Evolutionary conservation across 805 yeast genomes (phyloP), one percentile per base, ranked within the genome.

Genomic region (Yarrowia deformans): DNA sequence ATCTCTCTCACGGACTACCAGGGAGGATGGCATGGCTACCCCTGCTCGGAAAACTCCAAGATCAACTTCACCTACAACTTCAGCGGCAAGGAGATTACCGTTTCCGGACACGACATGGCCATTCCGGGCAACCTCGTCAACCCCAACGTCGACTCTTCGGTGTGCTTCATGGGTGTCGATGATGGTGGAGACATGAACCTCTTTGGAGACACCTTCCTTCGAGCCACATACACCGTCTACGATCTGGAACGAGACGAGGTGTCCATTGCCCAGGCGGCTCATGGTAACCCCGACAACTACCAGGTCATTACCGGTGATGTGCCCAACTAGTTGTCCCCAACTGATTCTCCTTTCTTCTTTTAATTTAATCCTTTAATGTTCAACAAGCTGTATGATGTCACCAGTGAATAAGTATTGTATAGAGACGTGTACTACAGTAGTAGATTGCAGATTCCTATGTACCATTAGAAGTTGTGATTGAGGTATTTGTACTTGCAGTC

Each of bases 181-280:
- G 58, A 54, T 13, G 58, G 58, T 13, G 58, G 43, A 35, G 29
- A 55, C 46, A 23, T 23, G 46, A 39, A 60, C 66, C 49, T 60
- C 12, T 48, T 90, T 42, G 93, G 93, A 19, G 91, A 87, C 75
- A 82, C 83, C 66, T 84, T 89, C 75, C 79, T 90, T 70, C 81
- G 90, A 69, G 81, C 84, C 55, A 88, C 88, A 6, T 90, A 89
- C 75, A 82, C 85, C 32, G 90, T 88, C 16, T 87, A 84, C 76
- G 90, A 90, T 75, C 79, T 88, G 67, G 91, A 88, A 40, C 83
- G 82, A 72, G 77, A 77, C 55, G 80, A 83, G 72, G 79, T 88
- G 39, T 86, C 89, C 0, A 73, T 90, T 70, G 91, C 88, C 10
- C 87, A 81, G 73, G 84, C 83, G 16, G 61, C 46, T 16, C 37